A percentile compares a stretch with the other conserved stretches of the same genome.
These are phyloP conservation scores for Fusarium fujikuroi DNA, from an alignment of 2,329 filamentous ascomycete species.

Conservation along the genomic window DNA sequence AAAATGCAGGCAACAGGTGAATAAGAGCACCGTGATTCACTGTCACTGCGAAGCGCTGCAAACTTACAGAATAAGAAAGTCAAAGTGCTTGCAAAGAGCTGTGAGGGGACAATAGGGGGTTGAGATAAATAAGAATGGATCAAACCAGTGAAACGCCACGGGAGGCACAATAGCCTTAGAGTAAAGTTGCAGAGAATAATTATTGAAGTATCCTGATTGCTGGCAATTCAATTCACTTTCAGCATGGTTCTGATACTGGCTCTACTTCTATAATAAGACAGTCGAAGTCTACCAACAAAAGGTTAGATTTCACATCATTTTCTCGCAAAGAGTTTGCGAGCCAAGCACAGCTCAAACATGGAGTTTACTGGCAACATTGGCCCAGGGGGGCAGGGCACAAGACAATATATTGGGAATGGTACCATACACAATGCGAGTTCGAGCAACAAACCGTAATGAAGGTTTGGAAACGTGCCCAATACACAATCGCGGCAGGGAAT, in stretches of 20 bases:
- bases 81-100: background rate
- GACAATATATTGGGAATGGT: background rate
- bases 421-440: background rate
- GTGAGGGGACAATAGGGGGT: background rate
- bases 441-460: background rate
- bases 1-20: background rate
- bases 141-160: background rate
- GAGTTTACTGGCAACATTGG: background rate
- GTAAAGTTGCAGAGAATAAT: background rate
- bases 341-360: background rate
- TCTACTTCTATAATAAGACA: background rate
- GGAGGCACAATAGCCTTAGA: background rate
- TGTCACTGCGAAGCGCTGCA: background rate
- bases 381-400: background rate
- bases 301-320: background rate
- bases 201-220: background rate
- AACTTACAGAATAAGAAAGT: background rate
- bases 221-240: background rate
- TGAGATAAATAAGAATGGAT: background rate
- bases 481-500: background rate
- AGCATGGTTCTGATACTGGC: background rate
- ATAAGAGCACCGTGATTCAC: background rate
- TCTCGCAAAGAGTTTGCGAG: background rate
- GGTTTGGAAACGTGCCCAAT: background rate
- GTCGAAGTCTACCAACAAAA: background rate